A percentile compares a stretch with the other conserved stretches of the same genome.
Conservation (phyloP, 495 filamentous ascomycete species). For the Penicillium canariense region DNA sequence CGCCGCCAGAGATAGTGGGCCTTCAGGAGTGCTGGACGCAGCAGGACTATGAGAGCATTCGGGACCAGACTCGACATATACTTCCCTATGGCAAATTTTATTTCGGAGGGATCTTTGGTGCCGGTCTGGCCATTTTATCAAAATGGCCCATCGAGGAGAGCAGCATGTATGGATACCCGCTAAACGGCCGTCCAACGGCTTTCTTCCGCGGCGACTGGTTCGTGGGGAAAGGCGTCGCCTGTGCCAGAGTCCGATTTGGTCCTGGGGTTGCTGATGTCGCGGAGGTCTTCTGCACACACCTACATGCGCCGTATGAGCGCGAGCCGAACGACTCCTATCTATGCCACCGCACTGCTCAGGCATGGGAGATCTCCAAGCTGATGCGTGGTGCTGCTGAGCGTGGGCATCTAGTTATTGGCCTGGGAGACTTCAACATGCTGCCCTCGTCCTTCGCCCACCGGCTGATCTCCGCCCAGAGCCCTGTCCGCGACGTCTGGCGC, state of each 20-base stretch:
- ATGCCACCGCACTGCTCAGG: slow-evolving; percentile 86
- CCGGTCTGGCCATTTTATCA: slow-evolving; percentile 87
- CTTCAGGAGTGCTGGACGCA: slow-evolving; percentile 96
- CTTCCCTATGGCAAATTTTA: slow-evolving; percentile 97
- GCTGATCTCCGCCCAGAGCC: slow-evolving; percentile 73
- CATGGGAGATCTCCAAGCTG: slow-evolving; percentile 95
- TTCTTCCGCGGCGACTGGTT: slow-evolving; percentile 92
- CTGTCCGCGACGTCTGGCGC: slow-evolving; percentile 80
- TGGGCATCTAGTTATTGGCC: slow-evolving; percentile 77
- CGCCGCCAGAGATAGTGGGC: slow-evolving; percentile 80
- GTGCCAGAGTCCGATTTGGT: slow-evolving; percentile 75
- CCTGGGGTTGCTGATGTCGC: slow-evolving; percentile 61
- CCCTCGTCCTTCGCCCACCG: slow-evolving; percentile 84
- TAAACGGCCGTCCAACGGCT: slow-evolving; percentile 90
- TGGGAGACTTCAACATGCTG: slow-evolving; percentile 96
- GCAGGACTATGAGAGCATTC: slow-evolving; percentile 82
- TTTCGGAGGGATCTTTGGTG: slow-evolving; percentile 82
- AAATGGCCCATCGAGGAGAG: slow-evolving; percentile 96
- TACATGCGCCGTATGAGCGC: slow-evolving; percentile 86
- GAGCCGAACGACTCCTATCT: slow-evolving; percentile 80
- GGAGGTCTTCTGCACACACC: slow-evolving; percentile 93
- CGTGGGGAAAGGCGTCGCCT: slow-evolving; percentile 92
- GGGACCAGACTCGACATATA: slow-evolving; percentile 65
- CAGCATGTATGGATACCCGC: slow-evolving; percentile 79
- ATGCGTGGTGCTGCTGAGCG: slow-evolving; percentile 81